Evolutionary conservation across 805 yeast species (phyloP), one percentile per base, ranked within the genome.

Genomic region (Suhomyces sp.): DNA sequence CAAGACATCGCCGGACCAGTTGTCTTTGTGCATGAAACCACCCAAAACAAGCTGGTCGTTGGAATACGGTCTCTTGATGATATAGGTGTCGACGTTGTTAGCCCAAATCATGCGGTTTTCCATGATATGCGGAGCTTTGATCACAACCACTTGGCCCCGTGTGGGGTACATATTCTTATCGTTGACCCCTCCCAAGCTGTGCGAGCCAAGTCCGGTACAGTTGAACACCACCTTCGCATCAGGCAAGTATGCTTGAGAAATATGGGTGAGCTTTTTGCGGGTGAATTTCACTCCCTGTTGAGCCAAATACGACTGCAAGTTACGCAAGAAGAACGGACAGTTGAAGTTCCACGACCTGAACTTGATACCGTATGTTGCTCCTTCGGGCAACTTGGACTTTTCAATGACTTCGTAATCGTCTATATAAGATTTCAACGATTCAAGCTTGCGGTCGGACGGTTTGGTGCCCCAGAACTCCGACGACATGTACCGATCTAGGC

Each of bases 91-190:
- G 54, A 72, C 75, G 47, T 77, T 80, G 3, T 65, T 68, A n/a
- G 87, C 86, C 88, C 88, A 84, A 49, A 82, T 70, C 74, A 82
- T 63, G 55, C 68, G 69, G 64, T 86, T 87, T 59, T 82, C 83
- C 33, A 71, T 71, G 54, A 87, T 73, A 59, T 86, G 87, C 2
- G 91, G 90, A 0, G 90, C 90, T 55, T 76, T 79, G 22, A 88
- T 76, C 8, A 87, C 85, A 17, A 87, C 86, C 24, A 88, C 90
- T 63, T 88, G 96, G 5, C 96, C 96, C 54, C 96, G 74, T 0
- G 88, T 82, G 6, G 96, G 93, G 58, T 84, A 86, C 17, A 86
- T 80, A 1, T 71, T 69, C 7, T 70, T 55, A 62, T 89, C 96
- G 19, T 72, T 69, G 15, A 86, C 89, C 10, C 92, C 94, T 6